Conservation (phyloP, 208 protist genomes). For the Acanthamoeba polyphaga region DNA sequence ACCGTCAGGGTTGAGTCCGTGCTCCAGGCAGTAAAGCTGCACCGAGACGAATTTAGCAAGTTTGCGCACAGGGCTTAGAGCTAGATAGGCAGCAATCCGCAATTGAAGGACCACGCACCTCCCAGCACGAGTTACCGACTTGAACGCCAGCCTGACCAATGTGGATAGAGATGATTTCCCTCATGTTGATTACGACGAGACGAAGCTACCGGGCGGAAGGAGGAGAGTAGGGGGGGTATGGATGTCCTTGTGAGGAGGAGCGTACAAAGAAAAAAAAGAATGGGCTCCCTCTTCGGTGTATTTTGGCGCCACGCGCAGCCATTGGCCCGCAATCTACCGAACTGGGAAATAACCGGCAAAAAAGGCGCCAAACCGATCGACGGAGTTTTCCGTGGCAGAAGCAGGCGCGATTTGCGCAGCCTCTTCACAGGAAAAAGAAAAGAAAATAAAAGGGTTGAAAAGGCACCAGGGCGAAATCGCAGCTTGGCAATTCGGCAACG, state of each 20-base stretch:
- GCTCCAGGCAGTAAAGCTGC: constrained; percentile 94
- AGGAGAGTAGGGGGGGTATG: neutral
- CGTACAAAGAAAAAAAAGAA: constrained; percentile 25
- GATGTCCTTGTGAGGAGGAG: constrained; percentile 47
- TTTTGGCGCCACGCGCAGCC: neutral
- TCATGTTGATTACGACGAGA: constrained; percentile 87
- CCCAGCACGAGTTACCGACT: constrained; percentile 98
- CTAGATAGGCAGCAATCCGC: neutral
- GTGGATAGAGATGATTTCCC: constrained; percentile 96
- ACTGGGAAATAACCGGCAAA: neutral
- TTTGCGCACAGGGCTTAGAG: neutral
- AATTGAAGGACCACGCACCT: constrained; percentile 89
- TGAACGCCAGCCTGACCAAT: constrained; percentile 97
- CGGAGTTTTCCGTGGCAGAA: neutral
- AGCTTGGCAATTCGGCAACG: neutral
- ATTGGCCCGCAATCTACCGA: neutral
- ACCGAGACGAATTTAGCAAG: neutral
- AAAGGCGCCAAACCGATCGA: neutral
- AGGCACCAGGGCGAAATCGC: neutral
- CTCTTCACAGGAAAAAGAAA: neutral
- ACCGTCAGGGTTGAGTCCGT: constrained; percentile 94
- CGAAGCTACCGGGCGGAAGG: neutral
- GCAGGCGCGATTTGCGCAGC: neutral
- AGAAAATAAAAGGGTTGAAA: neutral
- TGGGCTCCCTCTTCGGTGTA: neutral